Evolutionary conservation across 2,329 filamentous ascomycete species (phyloP), one percentile per base, ranked within the genome.

Genomic region (Hypoxylon sp.): DNA sequence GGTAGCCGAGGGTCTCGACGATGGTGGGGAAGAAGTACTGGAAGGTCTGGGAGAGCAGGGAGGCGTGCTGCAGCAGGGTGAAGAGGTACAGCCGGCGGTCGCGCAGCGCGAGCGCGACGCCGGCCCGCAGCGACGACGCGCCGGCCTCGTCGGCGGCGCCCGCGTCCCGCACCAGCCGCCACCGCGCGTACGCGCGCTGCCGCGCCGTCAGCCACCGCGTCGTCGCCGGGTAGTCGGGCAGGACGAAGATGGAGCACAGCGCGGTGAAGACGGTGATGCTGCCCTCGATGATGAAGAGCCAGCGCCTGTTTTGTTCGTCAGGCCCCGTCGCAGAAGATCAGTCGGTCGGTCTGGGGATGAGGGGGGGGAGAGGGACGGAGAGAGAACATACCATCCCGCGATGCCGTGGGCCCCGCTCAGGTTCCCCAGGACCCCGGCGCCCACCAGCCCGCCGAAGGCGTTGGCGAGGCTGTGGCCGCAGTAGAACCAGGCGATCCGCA

Each of bases 11-110:
- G 0, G 83, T 87, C 38, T 83, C 78, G 1, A 88, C 82, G 35
- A 89, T 86, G 0, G 80, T 83, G 0, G 86, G 86, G 72, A 88
- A 88, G 74, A 88, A 88, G 67, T 87, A 87, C 41, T 86, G 83
- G 65, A 88, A 87, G 1, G 81, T 83, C 65, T 85, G 81, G 0
- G 78, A 77, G 1, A 83, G 70, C 13, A 84, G 62, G 26, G 76
- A 80, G n/a, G 77, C 66, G 53, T 84, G 82, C 65, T 85, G 82
- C 2, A 85, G 71, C 18, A 85, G 71, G 1, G 82, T 76, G 48
- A 85, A 84, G 1, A 85, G 59, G 59, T 83, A 85, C 0, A 84
- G 72, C 1, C 79, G 76, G 4, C 78, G 79, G 62, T 84, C 82
- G 4, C 70, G 72, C 15, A 83, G 70, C 0, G 79, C 79, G 56